A percentile compares a stretch with the other conserved stretches of the same genome.
Evolutionary conservation across 352 stramenopile genomes (phyloP).

Genomic region (Pythium monospermum): DNA sequence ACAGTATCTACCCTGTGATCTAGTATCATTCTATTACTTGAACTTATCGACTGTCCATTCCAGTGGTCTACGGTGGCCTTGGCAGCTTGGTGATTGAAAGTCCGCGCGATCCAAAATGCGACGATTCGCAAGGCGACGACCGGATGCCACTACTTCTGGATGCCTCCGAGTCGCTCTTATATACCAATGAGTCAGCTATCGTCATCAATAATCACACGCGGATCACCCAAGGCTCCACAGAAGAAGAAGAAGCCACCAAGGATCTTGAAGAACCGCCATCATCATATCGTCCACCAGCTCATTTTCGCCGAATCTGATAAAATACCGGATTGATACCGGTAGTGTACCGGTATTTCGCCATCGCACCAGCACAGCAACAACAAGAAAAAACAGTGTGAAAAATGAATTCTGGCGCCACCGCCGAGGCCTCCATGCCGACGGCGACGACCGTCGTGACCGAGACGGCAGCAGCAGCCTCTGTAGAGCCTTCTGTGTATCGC

Average conservation of each 20-base stretch:
- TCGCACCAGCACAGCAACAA: not conserved
- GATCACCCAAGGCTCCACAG: too few relatives aligned
- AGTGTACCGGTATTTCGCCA: constrained; percentile 11
- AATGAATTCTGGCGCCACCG: not conserved
- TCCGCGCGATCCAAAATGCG: constrained; percentile 2
- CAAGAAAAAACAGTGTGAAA: not conserved
- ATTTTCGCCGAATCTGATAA: constrained; percentile 11
- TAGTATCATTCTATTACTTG: not conserved
- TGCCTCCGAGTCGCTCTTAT: constrained; percentile 12
- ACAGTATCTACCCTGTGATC: not conserved
- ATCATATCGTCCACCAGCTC: constrained; percentile 13
- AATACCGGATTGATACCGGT: not conserved
- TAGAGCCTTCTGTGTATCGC: constrained; percentile 43
- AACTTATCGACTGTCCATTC: not conserved
- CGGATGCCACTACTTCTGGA: constrained; percentile 1
- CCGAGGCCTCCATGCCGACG: constrained; percentile 26
- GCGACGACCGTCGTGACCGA: constrained; percentile 26
- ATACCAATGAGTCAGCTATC: not conserved
- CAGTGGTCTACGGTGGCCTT: constrained; percentile 10
- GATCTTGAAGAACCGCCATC: constrained; percentile 1
- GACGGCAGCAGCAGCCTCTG: constrained; percentile 4
- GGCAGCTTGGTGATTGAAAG: not conserved
- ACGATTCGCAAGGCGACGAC: not conserved
- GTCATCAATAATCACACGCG: too few relatives aligned
- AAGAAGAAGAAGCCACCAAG: not conserved